Conservation (phyloP, 2,329 filamentous ascomycete species). For the Biscogniauxia sp. region DNA sequence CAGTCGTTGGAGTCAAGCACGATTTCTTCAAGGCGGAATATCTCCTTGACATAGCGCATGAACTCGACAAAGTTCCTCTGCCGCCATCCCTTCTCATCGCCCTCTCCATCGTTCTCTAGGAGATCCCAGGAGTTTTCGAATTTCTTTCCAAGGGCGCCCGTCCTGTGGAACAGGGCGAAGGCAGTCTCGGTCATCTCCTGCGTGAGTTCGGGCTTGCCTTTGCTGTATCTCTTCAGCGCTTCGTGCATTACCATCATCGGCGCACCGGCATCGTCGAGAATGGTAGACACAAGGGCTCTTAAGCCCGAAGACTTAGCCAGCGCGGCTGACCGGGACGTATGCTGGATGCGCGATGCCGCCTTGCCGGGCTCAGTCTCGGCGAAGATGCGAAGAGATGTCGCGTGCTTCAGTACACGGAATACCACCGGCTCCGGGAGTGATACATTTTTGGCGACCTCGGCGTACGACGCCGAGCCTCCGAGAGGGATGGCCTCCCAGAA, state of each 20-base stretch:
- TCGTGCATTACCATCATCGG: conserved; percentile 36
- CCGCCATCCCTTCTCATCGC: conserved; percentile 37
- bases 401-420: conserved; percentile 38
- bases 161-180: conserved; percentile 36
- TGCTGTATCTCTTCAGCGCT: conserved; percentile 33
- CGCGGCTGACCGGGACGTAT: conserved; percentile 39
- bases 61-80: conserved; percentile 40
- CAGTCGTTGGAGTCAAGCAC: conserved; percentile 37
- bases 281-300: conserved; percentile 36
- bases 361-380: conserved; percentile 26
- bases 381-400: conserved; percentile 39
- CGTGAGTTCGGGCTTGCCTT: conserved; percentile 31
- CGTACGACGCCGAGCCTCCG: conserved; percentile 42
- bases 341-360: conserved; percentile 29
- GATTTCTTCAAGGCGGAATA: conserved; percentile 36
- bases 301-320: conserved; percentile 34
- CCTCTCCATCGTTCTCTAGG: conserved; percentile 41
- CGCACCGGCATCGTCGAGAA: conserved; percentile 38
- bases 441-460: conserved; percentile 37
- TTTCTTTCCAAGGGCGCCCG: conserved; percentile 28
- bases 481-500: conserved; percentile 52
- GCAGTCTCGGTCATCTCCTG: conserved; percentile 36
- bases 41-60: conserved; percentile 40
- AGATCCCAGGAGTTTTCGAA: conserved; percentile 38
- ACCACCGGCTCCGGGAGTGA: conserved; percentile 39